Percentiles rank a stretch among this genome's conserved stretches.
These are phyloP conservation scores for Xerocomellus chrysenteron DNA, from an alignment of 768 basidiomycete species.

Conservation along the genomic window DNA sequence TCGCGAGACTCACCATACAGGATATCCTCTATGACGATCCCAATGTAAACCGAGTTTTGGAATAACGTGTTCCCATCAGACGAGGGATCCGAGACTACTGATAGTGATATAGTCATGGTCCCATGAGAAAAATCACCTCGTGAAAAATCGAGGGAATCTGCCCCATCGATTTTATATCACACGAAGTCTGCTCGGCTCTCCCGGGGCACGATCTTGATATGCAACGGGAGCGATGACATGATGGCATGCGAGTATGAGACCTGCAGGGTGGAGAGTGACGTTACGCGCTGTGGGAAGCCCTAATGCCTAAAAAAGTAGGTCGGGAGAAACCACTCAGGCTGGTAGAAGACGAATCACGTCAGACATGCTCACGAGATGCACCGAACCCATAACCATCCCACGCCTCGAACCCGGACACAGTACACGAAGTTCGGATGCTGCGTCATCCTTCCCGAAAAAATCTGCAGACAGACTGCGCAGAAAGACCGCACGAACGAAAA, in stretches of 20 bases:
- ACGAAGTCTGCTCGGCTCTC: not conserved
- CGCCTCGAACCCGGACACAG: not conserved
- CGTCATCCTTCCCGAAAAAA: not conserved
- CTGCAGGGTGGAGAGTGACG: too few relatives aligned
- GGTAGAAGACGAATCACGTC: not conserved
- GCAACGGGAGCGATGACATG: too few relatives aligned
- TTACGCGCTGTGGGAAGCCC: too few relatives aligned
- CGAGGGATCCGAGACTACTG: not conserved
- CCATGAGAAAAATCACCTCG: not conserved
- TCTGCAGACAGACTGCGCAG: too few relatives aligned
- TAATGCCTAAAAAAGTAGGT: too few relatives aligned
- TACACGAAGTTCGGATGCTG: not conserved
- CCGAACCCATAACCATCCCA: not conserved
- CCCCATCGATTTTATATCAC: slow-evolving; percentile 4
- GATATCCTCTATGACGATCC: slow-evolving; percentile 17
- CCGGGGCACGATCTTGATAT: not conserved
- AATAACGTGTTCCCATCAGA: not conserved
- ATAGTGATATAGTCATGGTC: not conserved
- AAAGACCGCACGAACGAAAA: not conserved
- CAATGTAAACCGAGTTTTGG: slow-evolving; percentile 17
- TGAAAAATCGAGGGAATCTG: not conserved
- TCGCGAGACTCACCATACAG: slow-evolving; percentile 22
- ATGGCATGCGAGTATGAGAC: too few relatives aligned
- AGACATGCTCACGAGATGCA: too few relatives aligned
- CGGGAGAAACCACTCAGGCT: too few relatives aligned